phyloP scores from a whole-genome alignment of 177 flowering plant genomes.

The Vitis hybrid region DNA sequence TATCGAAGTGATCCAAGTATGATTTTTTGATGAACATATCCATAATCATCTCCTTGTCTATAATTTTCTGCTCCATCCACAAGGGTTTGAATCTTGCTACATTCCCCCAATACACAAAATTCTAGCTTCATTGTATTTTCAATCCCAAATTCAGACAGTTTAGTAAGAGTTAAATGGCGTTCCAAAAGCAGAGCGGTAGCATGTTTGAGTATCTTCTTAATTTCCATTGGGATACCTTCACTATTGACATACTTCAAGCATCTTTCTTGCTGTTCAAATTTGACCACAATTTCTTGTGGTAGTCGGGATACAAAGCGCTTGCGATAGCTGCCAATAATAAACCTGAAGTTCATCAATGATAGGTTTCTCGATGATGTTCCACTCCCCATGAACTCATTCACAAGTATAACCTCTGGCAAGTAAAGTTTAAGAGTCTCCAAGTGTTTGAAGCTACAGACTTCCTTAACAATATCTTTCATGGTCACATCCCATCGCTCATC shows the following conservation, averaged over 20 bases:
- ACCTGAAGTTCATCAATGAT: background rate
- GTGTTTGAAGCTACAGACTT: background rate
- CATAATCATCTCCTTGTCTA: background rate
- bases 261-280: background rate
- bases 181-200: constrained; percentile 4
- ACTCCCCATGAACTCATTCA: background rate
- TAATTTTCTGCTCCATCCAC: background rate
- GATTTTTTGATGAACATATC: background rate
- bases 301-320: background rate
- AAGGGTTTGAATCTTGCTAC: constrained; percentile 5
- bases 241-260: constrained; percentile 3
- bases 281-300: background rate
- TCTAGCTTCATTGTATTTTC: background rate
- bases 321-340: background rate
- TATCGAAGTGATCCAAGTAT: background rate
- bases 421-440: constrained; percentile 4
- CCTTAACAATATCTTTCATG: background rate
- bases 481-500: constrained; percentile 2
- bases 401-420: background rate
- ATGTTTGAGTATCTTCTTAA: background rate
- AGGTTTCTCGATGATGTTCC: background rate
- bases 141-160: constrained; percentile 3
- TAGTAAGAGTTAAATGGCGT: constrained; percentile 6
- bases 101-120: constrained; percentile 10
- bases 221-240: background rate